Evolutionary conservation across 805 yeast species (phyloP), one percentile per base, ranked within the genome.

Genomic region (Yamadazyma insecticola): DNA sequence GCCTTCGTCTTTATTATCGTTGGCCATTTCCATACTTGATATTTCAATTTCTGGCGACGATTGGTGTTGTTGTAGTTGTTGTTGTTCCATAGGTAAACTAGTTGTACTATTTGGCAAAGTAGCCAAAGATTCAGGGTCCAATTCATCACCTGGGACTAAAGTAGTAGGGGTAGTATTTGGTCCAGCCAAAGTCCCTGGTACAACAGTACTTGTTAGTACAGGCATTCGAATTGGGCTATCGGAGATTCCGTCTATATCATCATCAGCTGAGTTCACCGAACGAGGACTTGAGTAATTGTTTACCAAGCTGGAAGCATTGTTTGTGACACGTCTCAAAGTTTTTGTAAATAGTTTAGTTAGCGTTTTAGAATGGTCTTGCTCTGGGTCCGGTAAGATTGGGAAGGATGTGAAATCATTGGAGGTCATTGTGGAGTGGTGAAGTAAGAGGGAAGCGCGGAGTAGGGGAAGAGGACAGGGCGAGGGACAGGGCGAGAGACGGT

Each of bases 341-440:
- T 53, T 58, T 25, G 64, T 42, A 37, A 65, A 47, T 21, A 65
- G 51, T 9, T 51, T 48, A 8, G 66, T 48, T 13, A 65, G 39
- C 5, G 67, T 54, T 36, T 53, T 51, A 32, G 53, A 39, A 27
- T 53, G 49, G 12, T 55, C 60, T 26, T 50, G 48, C 32, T 63
- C 61, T 2, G 70, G 70, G 44, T 65, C 70, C 6, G 70, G 67
- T 13, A 65, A 45, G 6, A 60, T 62, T 7, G 72, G 72, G 31
- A 65, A 65, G 21, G 70, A 63, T 24, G 55, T 54, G 37, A 54
- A 65, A 43, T 64, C 70, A 11, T 24, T 24, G 12, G 10, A 8
- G 11, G 22, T 11, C 22, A 19, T 19, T n/a, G n/a, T n/a, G n/a
- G n/a, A n/a, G n/a, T n/a, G n/a, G n/a, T n/a, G n/a, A n/a, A n/a